Evolutionary conservation across 768 basidiomycete genomes (phyloP).

Genomic region (Pilatotrama ljubarskyi): DNA sequence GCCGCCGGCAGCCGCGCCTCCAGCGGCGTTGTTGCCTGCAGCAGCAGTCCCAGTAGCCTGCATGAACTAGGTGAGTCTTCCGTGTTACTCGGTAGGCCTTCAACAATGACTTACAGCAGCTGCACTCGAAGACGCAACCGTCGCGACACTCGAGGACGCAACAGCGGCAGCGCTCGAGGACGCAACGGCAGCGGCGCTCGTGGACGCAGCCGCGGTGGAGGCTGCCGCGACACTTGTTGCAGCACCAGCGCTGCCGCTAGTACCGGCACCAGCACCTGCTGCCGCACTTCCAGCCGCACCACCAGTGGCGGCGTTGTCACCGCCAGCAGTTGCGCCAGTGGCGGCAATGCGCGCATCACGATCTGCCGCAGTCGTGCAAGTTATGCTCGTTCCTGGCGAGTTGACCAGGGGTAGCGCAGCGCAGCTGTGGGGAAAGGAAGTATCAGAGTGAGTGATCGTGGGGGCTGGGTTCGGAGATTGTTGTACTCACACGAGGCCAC

Average conservation of each 20-base stretch:
- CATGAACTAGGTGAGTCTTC: neutral
- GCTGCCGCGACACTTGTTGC: conserved; percentile 7
- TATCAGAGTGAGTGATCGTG: neutral
- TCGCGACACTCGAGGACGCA: conserved; percentile 3
- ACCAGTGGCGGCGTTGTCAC: conserved; percentile 7
- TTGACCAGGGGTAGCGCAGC: conserved; percentile 53
- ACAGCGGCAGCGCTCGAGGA: conserved; percentile 13
- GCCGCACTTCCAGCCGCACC: conserved; percentile 10
- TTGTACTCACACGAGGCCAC: conserved; percentile 23
- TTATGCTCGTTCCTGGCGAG: conserved; percentile 48
- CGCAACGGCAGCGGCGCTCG: neutral
- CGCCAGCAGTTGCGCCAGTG: conserved; percentile 24
- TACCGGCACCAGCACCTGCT: conserved; percentile 5
- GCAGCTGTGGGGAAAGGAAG: conserved; percentile 22
- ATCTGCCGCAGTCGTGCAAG: conserved; percentile 53
- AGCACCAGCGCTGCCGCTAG: neutral
- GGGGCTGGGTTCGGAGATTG: neutral
- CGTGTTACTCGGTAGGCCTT: no score
- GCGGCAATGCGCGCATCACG: conserved; percentile 48
- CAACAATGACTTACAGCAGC: conserved; percentile 16
- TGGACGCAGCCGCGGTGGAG: neutral
- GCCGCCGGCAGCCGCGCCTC: neutral
- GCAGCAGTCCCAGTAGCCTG: conserved; percentile 5
- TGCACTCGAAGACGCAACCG: conserved; percentile 10
- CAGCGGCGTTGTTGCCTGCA: conserved; percentile 19